Evolutionary conservation across 345 rosid species (phyloP).

Genomic region (Syzygium aqueum): DNA sequence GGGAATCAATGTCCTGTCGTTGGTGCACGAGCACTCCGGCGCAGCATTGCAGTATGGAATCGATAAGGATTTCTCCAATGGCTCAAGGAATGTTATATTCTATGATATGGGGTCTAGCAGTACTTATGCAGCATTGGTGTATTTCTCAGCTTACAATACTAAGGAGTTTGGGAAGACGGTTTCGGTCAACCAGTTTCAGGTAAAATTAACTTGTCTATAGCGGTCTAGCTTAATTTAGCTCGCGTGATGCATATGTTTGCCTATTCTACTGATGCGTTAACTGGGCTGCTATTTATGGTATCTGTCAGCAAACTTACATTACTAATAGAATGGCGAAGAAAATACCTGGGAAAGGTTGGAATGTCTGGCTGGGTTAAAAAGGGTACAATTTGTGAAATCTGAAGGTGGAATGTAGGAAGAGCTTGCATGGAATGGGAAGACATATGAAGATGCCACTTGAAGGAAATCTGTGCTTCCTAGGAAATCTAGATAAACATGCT

Average conservation of each 20-base stretch:
- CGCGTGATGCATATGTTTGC: neutral
- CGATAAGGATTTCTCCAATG: constrained; percentile 88
- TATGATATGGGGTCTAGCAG: constrained; percentile 96
- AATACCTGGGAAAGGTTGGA: neutral
- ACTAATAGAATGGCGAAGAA: neutral
- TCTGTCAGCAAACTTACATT: neutral
- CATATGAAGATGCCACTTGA: neutral
- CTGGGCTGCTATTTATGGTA: neutral
- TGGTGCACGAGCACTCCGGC: constrained; percentile 84
- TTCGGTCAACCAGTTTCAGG: constrained; percentile 96
- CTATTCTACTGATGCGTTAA: neutral
- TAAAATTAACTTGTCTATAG: neutral
- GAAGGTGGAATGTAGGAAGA: neutral
- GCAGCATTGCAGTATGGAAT: constrained; percentile 99
- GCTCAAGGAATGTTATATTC: constrained; percentile 77
- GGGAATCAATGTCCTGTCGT: constrained; percentile 76
- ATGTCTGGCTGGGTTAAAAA: neutral
- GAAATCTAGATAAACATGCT: neutral
- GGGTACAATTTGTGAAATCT: neutral
- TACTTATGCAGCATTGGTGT: constrained; percentile 82
- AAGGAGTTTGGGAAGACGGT: constrained; percentile 87
- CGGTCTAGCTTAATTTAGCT: neutral
- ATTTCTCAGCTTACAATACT: constrained; percentile 76
- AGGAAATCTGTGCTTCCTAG: neutral
- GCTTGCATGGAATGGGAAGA: neutral